Percentiles rank a stretch among this genome's conserved stretches.
Conservation (phyloP, 768 basidiomycete genomes). For the Psilocybe sp. region DNA sequence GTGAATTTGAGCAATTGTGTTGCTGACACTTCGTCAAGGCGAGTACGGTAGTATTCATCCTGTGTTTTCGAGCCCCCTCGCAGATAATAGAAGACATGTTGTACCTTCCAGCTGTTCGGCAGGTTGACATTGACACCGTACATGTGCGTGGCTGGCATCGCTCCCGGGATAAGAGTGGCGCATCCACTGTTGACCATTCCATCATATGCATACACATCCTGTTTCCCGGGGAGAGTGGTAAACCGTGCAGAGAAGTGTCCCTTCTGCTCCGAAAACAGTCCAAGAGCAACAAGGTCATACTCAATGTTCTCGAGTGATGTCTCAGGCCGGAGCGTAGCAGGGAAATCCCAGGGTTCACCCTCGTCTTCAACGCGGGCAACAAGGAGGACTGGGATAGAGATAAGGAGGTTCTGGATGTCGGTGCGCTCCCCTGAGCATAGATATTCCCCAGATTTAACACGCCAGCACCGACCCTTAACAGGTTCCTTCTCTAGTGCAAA, state of each 20-base stretch:
- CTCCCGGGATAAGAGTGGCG: too few relatives aligned
- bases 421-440: conserved; percentile 14
- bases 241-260: conserved; percentile 24
- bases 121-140: too few relatives aligned
- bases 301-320: conserved; percentile 9
- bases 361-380: conserved; percentile 11
- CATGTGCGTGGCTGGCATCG: too few relatives aligned
- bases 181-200: conserved; percentile 13
- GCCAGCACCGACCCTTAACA: conserved; percentile 10
- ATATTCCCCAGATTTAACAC: conserved; percentile 10
- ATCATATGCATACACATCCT: conserved; percentile 20
- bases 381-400: conserved; percentile 19
- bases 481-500: not conserved
- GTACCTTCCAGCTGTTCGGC: too few relatives aligned
- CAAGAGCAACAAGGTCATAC: conserved; percentile 22
- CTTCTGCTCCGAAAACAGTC: conserved; percentile 8
- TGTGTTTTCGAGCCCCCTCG: too few relatives aligned
- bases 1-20: too few relatives aligned
- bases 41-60: too few relatives aligned
- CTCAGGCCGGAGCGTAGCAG: conserved; percentile 11
- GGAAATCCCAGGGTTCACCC: conserved; percentile 19
- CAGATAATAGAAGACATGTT: too few relatives aligned
- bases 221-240: conserved; percentile 1
- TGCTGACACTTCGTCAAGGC: too few relatives aligned
- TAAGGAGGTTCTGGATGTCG: conserved; percentile 11